phyloP scores from a whole-genome alignment of 345 rosid genomes.

The Viola odorata region DNA sequence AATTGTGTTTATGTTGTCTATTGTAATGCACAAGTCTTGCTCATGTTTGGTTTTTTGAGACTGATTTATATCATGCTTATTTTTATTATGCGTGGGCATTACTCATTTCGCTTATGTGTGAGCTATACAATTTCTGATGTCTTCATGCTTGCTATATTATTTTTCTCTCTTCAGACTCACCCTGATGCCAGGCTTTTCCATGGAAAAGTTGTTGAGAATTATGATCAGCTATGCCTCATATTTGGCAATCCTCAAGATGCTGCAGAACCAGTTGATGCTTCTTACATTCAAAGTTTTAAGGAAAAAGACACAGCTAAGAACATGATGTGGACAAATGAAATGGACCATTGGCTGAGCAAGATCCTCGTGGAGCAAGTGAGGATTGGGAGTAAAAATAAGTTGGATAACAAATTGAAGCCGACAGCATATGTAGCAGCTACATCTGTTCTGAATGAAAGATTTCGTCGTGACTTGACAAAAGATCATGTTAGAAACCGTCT shows the following conservation, averaged over 20 bases:
- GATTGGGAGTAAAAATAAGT: conserved; percentile 1
- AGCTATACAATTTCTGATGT: neutral
- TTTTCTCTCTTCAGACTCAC: neutral
- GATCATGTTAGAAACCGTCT: conserved; percentile 13
- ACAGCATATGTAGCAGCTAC: conserved; percentile 13
- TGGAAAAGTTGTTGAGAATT: neutral
- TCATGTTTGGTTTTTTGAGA: too few relatives aligned
- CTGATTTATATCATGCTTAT: too few relatives aligned
- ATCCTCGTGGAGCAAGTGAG: neutral
- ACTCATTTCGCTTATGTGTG: too few relatives aligned
- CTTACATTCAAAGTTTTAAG: neutral
- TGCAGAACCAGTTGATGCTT: neutral
- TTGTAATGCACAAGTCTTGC: too few relatives aligned
- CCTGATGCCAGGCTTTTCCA: neutral
- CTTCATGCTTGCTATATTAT: neutral
- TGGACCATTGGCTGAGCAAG: conserved; percentile 11
- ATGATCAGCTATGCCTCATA: neutral
- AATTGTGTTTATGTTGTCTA: too few relatives aligned
- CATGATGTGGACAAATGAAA: conserved; percentile 9
- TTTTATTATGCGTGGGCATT: too few relatives aligned
- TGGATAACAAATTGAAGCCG: conserved; percentile 9
- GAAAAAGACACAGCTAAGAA: neutral
- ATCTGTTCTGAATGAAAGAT: conserved; percentile 12
- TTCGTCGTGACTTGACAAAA: conserved; percentile 13
- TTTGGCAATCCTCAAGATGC: neutral